Evolutionary conservation across 768 basidiomycete genomes (phyloP).

Genomic region (Mycena chlorophos): DNA sequence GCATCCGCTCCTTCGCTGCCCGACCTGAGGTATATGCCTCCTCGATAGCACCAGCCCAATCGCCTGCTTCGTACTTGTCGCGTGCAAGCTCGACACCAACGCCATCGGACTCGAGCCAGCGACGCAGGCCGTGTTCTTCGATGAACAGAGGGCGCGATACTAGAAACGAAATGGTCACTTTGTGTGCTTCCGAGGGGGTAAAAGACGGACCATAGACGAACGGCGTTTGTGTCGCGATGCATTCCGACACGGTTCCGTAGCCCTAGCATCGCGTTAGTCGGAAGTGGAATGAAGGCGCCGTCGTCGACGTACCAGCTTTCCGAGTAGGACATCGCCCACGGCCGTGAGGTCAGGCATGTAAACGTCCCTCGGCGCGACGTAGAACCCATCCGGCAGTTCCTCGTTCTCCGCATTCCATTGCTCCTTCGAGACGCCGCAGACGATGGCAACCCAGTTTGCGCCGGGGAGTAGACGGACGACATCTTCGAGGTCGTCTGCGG

Average conservation of each 20-base stretch:
- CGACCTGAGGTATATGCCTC: conserved; percentile 58
- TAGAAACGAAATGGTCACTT: conserved; percentile 23
- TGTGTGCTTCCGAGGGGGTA: neutral
- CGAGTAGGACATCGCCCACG: conserved; percentile 70
- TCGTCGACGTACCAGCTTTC: conserved; percentile 71
- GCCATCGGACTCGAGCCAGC: conserved; percentile 62
- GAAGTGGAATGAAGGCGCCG: neutral
- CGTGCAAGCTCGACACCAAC: conserved; percentile 70
- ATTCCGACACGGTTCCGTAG: conserved; percentile 81
- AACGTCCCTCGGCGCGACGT: conserved; percentile 71
- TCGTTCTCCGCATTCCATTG: conserved; percentile 42
- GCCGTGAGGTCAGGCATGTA: conserved; percentile 85
- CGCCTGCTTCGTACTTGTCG: conserved; percentile 65
- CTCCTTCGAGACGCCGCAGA: conserved; percentile 71
- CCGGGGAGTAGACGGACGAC: conserved; percentile 58
- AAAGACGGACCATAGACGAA: conserved; percentile 66
- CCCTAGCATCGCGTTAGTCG: conserved; percentile 44
- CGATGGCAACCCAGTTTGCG: conserved; percentile 73
- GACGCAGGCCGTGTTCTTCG: conserved; percentile 74
- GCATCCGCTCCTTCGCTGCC: conserved; percentile 47
- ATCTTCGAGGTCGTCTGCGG: conserved; percentile 27
- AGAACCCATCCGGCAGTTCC: conserved; percentile 67
- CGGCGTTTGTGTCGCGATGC: conserved; percentile 72
- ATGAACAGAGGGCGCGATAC: conserved; percentile 80
- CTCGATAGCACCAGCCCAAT: conserved; percentile 62